phyloP scores from a whole-genome alignment of 2,329 filamentous ascomycete species.

The Colletotrichum sp. region DNA sequence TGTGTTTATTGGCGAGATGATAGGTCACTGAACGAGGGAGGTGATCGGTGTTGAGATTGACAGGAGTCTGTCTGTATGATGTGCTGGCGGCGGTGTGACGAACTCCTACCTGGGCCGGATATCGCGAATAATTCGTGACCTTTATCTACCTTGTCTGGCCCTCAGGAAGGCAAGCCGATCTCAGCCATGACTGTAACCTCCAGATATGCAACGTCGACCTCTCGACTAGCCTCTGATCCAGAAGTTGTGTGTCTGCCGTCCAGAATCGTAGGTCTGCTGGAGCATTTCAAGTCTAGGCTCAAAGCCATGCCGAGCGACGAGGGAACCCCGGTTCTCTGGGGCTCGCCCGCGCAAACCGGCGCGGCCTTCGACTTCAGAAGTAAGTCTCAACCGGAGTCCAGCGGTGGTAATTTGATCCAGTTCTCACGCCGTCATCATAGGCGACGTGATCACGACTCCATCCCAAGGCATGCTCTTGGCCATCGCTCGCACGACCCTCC shows the following conservation, averaged over 20 bases:
- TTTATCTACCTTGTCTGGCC: not conserved
- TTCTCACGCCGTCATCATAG: conserved; percentile 33
- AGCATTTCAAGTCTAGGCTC: not conserved
- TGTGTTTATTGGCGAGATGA: not conserved
- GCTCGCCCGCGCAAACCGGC: conserved; percentile 3
- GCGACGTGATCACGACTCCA: conserved; percentile 72
- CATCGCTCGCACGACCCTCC: conserved; percentile 69
- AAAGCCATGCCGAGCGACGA: not conserved
- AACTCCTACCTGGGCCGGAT: not conserved
- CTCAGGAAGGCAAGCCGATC: not conserved
- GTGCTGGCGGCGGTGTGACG: not conserved
- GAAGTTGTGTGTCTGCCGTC: not conserved
- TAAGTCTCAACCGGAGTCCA: not conserved
- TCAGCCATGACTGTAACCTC: not conserved
- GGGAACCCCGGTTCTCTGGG: conserved; percentile 16
- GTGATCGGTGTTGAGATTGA: not conserved
- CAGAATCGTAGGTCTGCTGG: not conserved
- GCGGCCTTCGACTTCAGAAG: conserved; percentile 20
- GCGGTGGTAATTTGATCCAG: not conserved
- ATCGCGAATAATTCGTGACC: not conserved
- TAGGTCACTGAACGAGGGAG: not conserved
- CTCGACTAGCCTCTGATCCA: not conserved
- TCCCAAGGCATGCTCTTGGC: conserved; percentile 73
- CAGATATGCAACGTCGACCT: not conserved
- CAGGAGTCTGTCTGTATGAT: not conserved